phyloP scores from a whole-genome alignment of 2,329 filamentous ascomycete genomes.

The Fusarium palustre region DNA sequence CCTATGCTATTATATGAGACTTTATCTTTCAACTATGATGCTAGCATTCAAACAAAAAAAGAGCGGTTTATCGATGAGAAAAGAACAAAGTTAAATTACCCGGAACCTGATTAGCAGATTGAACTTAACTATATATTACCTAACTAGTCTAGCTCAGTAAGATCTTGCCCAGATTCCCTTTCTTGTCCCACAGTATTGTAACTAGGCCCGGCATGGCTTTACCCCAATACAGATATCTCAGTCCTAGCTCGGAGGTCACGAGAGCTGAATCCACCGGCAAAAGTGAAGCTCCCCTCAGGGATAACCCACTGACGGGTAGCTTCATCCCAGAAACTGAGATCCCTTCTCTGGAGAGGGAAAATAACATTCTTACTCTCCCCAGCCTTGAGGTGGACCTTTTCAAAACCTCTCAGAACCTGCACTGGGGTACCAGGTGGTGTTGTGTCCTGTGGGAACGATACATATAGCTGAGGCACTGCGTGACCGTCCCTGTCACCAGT shows the following conservation, averaged over 20 bases:
- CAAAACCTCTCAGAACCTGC: constrained; percentile 62
- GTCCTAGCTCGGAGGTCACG: constrained; percentile 1
- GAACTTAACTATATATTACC: neutral
- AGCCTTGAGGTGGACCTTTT: constrained; percentile 58
- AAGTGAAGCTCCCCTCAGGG: constrained; percentile 37
- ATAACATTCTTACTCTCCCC: constrained; percentile 55
- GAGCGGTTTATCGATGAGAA: too few species aligned
- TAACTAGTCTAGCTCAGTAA: neutral
- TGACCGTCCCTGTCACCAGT: constrained; percentile 61
- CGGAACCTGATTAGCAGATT: too few species aligned
- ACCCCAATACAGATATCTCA: neutral
- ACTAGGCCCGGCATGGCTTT: too few species aligned
- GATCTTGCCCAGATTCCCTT: neutral
- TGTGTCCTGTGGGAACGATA: constrained; percentile 55
- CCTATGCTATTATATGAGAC: too few species aligned
- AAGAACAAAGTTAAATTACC: too few species aligned
- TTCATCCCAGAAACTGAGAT: constrained; percentile 63
- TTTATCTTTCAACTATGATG: too few species aligned
- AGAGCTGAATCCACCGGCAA: constrained; percentile 42
- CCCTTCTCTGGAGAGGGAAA: constrained; percentile 60
- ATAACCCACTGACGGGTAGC: constrained; percentile 51
- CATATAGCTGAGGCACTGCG: constrained; percentile 67
- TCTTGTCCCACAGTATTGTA: neutral
- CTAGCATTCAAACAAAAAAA: too few species aligned
- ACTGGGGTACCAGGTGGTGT: constrained; percentile 56